Evolutionary conservation across 2,329 filamentous ascomycete species (phyloP).

Genomic region (Aspergillaceae sp.): DNA sequence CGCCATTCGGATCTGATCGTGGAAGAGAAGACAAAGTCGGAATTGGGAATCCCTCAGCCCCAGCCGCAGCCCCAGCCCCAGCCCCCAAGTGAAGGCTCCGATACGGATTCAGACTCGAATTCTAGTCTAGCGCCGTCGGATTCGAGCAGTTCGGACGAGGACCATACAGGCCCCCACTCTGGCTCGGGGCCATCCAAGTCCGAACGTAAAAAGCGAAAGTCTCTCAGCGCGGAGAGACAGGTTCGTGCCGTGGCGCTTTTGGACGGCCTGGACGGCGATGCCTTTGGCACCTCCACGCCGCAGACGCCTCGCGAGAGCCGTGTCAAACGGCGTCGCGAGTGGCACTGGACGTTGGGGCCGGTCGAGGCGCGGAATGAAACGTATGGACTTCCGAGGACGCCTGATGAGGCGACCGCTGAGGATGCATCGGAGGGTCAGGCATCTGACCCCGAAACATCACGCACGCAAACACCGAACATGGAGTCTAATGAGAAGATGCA

Average conservation of each 20-base stretch:
- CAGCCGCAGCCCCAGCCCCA: conserved; percentile 7
- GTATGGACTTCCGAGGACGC: conserved; percentile 1
- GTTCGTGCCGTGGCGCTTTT: conserved; percentile 32
- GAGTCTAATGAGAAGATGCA: too few species aligned
- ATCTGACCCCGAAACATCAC: neutral
- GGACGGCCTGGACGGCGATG: conserved; percentile 39
- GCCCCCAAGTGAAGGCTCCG: conserved; percentile 10
- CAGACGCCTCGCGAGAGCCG: conserved; percentile 47
- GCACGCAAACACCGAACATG: neutral
- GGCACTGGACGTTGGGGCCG: conserved; percentile 50
- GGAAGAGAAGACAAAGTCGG: conserved; percentile 4
- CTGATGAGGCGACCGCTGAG: neutral
- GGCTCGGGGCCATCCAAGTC: conserved; percentile 5
- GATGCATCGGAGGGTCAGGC: neutral
- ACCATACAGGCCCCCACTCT: conserved; percentile 16
- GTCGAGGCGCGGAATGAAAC: conserved; percentile 16
- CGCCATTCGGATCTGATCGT: conserved; percentile 47
- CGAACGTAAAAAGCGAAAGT: conserved; percentile 32
- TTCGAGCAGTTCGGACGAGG: conserved; percentile 21
- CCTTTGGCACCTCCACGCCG: conserved; percentile 37
- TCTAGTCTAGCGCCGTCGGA: conserved; percentile 21
- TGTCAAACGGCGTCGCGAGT: conserved; percentile 46
- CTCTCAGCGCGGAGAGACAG: conserved; percentile 25
- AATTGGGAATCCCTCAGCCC: conserved; percentile 1
- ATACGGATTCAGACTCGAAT: conserved; percentile 21